Percentiles rank a stretch among this genome's conserved stretches.
Conservation (phyloP, 2,329 filamentous ascomycete species). For the Amauroascus verrucosus region DNA sequence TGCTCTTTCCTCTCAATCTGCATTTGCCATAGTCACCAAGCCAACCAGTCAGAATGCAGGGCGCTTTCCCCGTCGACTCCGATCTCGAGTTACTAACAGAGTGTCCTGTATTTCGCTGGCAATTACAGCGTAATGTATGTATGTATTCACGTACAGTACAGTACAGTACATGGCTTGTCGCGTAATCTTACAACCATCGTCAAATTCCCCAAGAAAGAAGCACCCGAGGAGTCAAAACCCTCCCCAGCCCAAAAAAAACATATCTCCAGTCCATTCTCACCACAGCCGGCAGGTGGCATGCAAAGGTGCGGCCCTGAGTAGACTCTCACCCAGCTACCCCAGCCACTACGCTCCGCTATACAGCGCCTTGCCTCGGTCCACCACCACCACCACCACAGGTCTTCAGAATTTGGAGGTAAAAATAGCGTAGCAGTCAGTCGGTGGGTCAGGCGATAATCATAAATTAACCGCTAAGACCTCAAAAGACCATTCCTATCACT, state of each 20-base stretch:
- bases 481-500: neutral
- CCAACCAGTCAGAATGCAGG: too few species aligned
- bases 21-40: too few species aligned
- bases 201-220: neutral
- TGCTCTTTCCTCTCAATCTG: too few species aligned
- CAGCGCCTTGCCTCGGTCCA: neutral
- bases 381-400: neutral
- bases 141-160: too few species aligned
- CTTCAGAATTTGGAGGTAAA: neutral
- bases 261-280: too few species aligned
- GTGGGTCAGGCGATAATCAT: slow-evolving; percentile 8
- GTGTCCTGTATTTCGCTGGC: neutral
- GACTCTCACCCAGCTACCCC: too few species aligned
- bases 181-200: slow-evolving; percentile 4
- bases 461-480: neutral
- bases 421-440: slow-evolving; percentile 3
- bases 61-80: too few species aligned
- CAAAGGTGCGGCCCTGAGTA: too few species aligned
- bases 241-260: neutral
- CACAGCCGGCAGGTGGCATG: too few species aligned
- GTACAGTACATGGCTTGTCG: neutral
- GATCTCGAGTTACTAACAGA: neutral
- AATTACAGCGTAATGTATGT: neutral
- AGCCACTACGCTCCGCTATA: too few species aligned
- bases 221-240: neutral